Percentiles rank a stretch among this genome's conserved stretches.
These are phyloP conservation scores for Alternaria novae-zelandiae DNA, from an alignment of 2,329 filamentous ascomycete species.

Conservation along the genomic window DNA sequence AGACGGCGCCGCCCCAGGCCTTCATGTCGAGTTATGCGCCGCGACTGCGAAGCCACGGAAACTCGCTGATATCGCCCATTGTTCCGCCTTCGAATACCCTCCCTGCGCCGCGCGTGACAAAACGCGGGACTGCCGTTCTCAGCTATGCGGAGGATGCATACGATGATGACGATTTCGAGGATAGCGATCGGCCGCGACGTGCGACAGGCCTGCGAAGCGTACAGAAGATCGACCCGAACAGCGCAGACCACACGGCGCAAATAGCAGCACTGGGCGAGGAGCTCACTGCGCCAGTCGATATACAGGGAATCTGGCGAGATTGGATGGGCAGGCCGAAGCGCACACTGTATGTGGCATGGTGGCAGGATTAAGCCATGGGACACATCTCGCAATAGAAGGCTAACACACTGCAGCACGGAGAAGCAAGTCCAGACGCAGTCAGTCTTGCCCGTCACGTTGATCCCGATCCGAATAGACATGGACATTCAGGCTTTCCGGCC, in stretches of 20 bases:
- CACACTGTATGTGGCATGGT: slow-evolving; percentile 50
- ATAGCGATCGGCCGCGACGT: slow-evolving; percentile 72
- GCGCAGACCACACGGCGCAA: slow-evolving; percentile 67
- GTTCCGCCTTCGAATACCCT: slow-evolving; percentile 73
- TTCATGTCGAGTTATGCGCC: slow-evolving; percentile 93
- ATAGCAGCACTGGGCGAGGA: slow-evolving; percentile 85
- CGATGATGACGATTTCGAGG: slow-evolving; percentile 80
- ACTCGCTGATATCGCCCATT: slow-evolving; percentile 86
- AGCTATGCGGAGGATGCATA: slow-evolving; percentile 98
- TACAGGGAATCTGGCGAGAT: slow-evolving; percentile 91
- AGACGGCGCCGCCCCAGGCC: slow-evolving; percentile 72
- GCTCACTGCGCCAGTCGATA: slow-evolving; percentile 74
- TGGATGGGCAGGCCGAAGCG: slow-evolving; percentile 82
- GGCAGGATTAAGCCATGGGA: background rate
- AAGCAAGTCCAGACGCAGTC: slow-evolving; percentile 70
- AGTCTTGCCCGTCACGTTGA: slow-evolving; percentile 83
- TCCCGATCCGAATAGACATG: slow-evolving; percentile 95
- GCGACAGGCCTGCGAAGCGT: slow-evolving; percentile 84
- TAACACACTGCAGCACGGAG: slow-evolving; percentile 56
- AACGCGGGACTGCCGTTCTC: slow-evolving; percentile 93
- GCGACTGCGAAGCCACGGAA: slow-evolving; percentile 86
- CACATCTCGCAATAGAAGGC: background rate
- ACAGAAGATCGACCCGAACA: slow-evolving; percentile 68
- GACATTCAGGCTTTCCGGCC: slow-evolving; percentile 83
- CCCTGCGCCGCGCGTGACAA: slow-evolving; percentile 83